Evolutionary conservation across 108 stramenopile genomes (phyloP).

Genomic region (Pseudonitzschia multiseries): DNA sequence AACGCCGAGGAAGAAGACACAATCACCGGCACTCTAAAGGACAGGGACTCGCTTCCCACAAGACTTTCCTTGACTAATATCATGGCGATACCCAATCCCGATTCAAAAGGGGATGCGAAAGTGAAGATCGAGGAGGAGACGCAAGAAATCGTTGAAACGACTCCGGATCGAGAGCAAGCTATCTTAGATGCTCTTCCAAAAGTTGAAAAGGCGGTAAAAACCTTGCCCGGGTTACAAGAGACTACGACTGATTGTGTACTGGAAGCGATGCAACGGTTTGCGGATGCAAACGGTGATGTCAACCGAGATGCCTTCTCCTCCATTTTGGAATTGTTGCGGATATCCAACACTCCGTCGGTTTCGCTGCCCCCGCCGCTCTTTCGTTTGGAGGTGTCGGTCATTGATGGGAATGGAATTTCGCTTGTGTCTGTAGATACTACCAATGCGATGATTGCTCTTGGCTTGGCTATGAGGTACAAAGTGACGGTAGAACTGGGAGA

Average conservation of each 20-base stretch:
- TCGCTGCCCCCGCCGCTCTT: constrained; percentile 1
- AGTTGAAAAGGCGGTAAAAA: constrained; percentile 20
- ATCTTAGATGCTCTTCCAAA: constrained; percentile 18
- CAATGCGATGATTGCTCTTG: constrained; percentile 25
- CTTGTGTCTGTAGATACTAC: background rate
- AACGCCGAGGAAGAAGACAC: constrained; percentile 11
- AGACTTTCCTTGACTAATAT: constrained; percentile 8
- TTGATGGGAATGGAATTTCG: constrained; percentile 5
- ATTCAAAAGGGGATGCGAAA: background rate
- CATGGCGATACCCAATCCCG: constrained; percentile 10
- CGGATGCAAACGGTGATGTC: constrained; percentile 21
- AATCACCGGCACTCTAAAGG: background rate
- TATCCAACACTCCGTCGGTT: background rate
- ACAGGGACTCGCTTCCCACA: background rate
- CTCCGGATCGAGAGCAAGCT: constrained; percentile 21
- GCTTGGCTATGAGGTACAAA: constrained; percentile 36
- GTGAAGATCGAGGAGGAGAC: background rate
- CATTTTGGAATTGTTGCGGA: constrained; percentile 28
- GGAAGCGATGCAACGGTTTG: constrained; percentile 13
- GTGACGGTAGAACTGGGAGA: constrained; percentile 1
- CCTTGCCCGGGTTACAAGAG: constrained; percentile 25
- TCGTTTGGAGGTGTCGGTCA: constrained; percentile 11
- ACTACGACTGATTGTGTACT: background rate
- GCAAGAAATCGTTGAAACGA: background rate
- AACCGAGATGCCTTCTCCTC: constrained; percentile 27